A percentile compares a stretch with the other conserved stretches of the same genome.
phyloP scores from a whole-genome alignment of 2,329 filamentous ascomycete species.

The Basipetospora chlamydospora region DNA sequence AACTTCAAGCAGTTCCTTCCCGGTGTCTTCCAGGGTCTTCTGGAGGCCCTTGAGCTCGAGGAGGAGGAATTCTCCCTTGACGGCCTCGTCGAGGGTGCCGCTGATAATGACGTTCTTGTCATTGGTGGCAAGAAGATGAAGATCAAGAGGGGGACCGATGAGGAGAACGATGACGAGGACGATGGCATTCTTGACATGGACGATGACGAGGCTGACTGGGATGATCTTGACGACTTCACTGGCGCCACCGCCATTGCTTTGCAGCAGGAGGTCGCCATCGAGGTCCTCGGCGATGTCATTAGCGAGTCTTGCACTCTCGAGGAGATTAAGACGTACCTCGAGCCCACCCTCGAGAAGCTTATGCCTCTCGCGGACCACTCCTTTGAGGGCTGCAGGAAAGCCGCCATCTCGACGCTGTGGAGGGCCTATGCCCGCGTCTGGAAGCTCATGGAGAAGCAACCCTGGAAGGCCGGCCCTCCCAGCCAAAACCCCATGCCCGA shows the following conservation, averaged over 20 bases:
- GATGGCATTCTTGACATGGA: conserved; percentile 42
- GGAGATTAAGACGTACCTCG: conserved; percentile 63
- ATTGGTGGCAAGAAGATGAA: conserved; percentile 77
- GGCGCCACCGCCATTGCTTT: conserved; percentile 80
- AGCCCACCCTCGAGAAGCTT: conserved; percentile 73
- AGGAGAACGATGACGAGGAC: conserved; percentile 31
- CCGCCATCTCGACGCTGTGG: conserved; percentile 82
- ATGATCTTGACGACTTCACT: conserved; percentile 70
- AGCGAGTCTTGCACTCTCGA: conserved; percentile 69
- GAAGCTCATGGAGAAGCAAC: conserved; percentile 66
- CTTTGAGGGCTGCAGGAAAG: conserved; percentile 89
- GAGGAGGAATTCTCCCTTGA: conserved; percentile 77
- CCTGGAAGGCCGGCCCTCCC: conserved; percentile 34
- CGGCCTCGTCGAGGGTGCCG: conserved; percentile 29
- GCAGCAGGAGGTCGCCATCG: conserved; percentile 94
- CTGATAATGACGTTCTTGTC: conserved; percentile 62
- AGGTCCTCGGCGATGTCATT: conserved; percentile 87
- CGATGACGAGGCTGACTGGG: conserved; percentile 61
- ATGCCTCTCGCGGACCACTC: conserved; percentile 71
- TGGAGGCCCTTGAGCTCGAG: conserved; percentile 73
- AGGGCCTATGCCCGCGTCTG: conserved; percentile 85
- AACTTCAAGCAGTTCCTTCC: conserved; percentile 66
- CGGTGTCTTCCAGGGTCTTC: conserved; percentile 65
- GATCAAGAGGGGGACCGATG: conserved; percentile 34
- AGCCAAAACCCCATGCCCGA: conserved; percentile 47